Conservation (phyloP, 192 early-diverging fungal genomes). For the Kickxella alabastrina region DNA sequence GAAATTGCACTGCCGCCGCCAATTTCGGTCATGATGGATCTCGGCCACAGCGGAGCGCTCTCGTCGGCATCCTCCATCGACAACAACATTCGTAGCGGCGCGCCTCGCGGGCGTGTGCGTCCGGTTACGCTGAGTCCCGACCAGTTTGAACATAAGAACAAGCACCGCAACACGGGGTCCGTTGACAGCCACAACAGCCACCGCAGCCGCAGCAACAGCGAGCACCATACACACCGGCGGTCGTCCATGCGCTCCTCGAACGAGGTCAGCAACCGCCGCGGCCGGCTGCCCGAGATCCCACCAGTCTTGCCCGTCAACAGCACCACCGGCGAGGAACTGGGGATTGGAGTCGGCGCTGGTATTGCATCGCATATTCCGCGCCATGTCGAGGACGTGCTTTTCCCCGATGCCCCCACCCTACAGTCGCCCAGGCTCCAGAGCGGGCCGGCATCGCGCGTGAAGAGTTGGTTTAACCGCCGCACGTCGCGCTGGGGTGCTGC, state of each 20-base stretch:
- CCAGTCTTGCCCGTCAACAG: slow-evolving; percentile 43
- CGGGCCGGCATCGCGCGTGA: slow-evolving; percentile 63
- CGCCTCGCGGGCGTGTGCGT: slow-evolving; percentile 5
- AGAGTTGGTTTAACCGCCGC: slow-evolving; percentile 69
- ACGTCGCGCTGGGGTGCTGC: slow-evolving; percentile 46
- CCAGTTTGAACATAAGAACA: slow-evolving; percentile 8
- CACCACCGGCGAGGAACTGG: slow-evolving; percentile 49
- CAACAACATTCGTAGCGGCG: slow-evolving; percentile 8
- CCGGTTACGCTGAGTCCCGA: slow-evolving; percentile 24
- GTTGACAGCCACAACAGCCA: slow-evolving; percentile 2
- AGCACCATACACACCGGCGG: slow-evolving; percentile 22
- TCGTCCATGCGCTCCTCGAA: slow-evolving; percentile 7
- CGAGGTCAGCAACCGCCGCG: slow-evolving; percentile 22
- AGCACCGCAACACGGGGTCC: background rate
- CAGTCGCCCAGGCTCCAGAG: slow-evolving; percentile 24
- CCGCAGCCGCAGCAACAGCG: slow-evolving; percentile 21
- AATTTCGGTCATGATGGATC: slow-evolving; percentile 37
- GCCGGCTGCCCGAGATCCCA: slow-evolving; percentile 43
- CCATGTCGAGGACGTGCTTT: slow-evolving; percentile 37
- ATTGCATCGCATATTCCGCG: slow-evolving; percentile 43
- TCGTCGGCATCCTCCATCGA: slow-evolving; percentile 48
- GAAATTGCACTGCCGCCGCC: slow-evolving; percentile 29
- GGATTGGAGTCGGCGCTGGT: slow-evolving; percentile 48
- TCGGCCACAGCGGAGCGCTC: slow-evolving; percentile 26
- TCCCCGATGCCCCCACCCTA: slow-evolving; percentile 39